These are phyloP conservation scores for Erucastrum elatum DNA, from an alignment of 345 rosid genomes.

Conservation along the genomic window DNA sequence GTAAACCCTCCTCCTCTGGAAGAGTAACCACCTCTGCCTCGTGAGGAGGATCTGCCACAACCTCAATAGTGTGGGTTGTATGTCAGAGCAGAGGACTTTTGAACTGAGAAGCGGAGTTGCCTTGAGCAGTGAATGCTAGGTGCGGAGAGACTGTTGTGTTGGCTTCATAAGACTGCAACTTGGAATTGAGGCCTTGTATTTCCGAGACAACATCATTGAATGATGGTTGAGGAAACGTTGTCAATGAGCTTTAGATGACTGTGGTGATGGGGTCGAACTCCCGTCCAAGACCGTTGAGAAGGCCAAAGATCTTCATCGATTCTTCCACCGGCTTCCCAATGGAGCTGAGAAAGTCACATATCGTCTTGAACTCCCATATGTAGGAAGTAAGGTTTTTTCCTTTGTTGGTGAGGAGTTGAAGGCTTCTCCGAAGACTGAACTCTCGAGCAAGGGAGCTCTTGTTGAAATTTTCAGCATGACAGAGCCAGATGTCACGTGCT, in stretches of 20 bases:
- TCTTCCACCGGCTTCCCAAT: neutral
- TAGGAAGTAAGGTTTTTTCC: neutral
- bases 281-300: neutral
- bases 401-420: neutral
- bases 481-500: no score
- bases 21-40: no score
- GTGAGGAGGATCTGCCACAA: no score
- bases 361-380: neutral
- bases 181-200: no score
- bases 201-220: neutral
- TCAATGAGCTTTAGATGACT: neutral
- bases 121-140: no score
- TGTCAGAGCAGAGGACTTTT: no score
- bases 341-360: neutral
- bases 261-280: neutral
- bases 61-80: no score
- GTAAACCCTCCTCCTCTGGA: no score
- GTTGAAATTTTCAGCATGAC: no score
- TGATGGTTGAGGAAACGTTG: neutral
- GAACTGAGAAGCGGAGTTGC: no score
- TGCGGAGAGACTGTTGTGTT: neutral
- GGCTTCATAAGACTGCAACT: neutral
- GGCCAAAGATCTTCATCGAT: neutral
- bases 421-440: neutral
- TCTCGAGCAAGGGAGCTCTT: no score